Evolutionary conservation across 306 rosid genomes (phyloP), one percentile per base, ranked within the genome.

Genomic region (Castanopsis chinensis): DNA sequence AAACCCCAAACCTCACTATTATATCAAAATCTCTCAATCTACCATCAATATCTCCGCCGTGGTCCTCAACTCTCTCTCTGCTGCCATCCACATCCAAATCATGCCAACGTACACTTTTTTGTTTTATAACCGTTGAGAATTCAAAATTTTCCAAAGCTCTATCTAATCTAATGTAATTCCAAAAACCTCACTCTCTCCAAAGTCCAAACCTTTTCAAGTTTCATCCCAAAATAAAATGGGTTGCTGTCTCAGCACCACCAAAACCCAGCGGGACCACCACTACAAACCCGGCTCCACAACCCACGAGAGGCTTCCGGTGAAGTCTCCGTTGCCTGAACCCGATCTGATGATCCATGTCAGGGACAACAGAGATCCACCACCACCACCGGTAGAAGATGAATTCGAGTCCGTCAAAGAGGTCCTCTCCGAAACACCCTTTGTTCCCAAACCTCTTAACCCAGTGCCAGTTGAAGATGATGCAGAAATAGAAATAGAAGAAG

Each of bases 331-430:
- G 33, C 57, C 74, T 41, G 87, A 80, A 23, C 72, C 83, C 4
- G 55, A 81, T 19, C 65, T 52, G 13, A 82, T 52, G 13, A 82
- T 69, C 64, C 81, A 59, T 43, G 87, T 84, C 59, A 68, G 25
- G 21, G 78, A 83, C 69, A 35, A 74, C 69, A 82, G 71, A 37
- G 54, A 32, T 5, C 76, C 81, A 23, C 61, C 72, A 14, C 61
- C 72, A 19, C 81, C 75, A 4, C 81, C 82, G 6, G 67, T 78
- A 10, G 98, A 95, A 81, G 98, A 91, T 67, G 97, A 95, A 80
- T 25, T 69, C 6, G 99, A 95, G 81, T 25, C 71, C 6, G 99
- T 95, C 71, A 95, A 95, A 72, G 99, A 95, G 81, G 98, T 95
- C 7, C 92, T 93, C 14, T 93, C 87, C 18, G 99, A 95, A 72